A percentile compares a stretch with the other conserved stretches of the same genome.
phyloP scores from a whole-genome alignment of 352 stramenopile genomes.

The Pythium periplocum region DNA sequence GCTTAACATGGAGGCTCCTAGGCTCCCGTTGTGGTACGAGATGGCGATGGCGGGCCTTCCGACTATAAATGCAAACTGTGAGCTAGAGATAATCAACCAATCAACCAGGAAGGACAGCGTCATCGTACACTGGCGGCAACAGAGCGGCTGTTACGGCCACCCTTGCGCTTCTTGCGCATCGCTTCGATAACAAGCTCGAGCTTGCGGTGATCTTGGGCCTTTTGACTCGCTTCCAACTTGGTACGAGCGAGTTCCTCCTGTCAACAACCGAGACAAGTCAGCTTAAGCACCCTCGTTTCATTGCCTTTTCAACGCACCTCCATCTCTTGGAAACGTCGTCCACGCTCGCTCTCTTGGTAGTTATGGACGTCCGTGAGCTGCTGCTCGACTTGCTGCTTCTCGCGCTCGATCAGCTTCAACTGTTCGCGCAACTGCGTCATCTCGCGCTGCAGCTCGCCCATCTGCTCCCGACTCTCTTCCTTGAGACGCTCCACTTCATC shows the following conservation, averaged over 20 bases:
- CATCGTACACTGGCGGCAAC: too few species aligned
- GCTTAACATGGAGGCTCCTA: too few species aligned
- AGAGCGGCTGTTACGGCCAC: too few species aligned
- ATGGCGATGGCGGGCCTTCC: too few species aligned
- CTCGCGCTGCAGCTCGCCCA: constrained; percentile 28
- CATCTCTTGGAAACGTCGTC: constrained; percentile 51
- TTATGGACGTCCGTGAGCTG: constrained; percentile 63
- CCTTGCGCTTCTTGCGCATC: constrained; percentile 4
- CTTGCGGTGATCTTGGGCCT: constrained; percentile 13
- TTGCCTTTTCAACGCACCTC: constrained; percentile 19
- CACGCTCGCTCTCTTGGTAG: constrained; percentile 61
- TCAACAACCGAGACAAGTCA: neutral
- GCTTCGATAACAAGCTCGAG: constrained; percentile 2
- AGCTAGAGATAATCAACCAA: too few species aligned
- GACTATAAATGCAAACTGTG: too few species aligned
- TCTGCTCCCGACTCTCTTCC: constrained; percentile 32
- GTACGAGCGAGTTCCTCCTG: constrained; percentile 16
- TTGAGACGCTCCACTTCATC: constrained; percentile 49
- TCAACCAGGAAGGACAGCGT: too few species aligned
- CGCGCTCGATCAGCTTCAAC: constrained; percentile 34
- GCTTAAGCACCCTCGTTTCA: neutral
- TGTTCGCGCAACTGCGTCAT: constrained; percentile 22
- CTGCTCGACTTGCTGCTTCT: constrained; percentile 58
- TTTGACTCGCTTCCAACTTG: constrained; percentile 17
- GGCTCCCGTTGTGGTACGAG: too few species aligned